Evolutionary conservation across 345 rosid species (phyloP).

Genomic region (Syzygium jambos): DNA sequence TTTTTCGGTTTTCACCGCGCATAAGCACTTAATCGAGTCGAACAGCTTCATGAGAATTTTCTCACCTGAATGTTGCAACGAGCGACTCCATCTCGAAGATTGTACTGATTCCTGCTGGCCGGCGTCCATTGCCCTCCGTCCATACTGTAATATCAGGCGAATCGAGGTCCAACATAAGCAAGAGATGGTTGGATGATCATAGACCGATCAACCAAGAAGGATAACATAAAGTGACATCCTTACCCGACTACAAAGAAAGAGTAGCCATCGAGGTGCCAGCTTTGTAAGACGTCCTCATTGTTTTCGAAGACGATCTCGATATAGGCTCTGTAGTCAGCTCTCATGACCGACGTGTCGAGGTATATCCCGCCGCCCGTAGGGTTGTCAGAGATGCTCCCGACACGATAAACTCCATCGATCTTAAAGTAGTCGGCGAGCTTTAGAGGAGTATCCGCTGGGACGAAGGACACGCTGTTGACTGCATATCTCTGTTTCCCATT

Average conservation of each 20-base stretch:
- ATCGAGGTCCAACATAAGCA: neutral
- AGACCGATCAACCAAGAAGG: neutral
- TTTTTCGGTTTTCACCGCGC: neutral
- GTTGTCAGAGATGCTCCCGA: constrained; percentile 24
- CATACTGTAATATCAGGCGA: constrained; percentile 3
- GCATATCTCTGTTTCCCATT: constrained; percentile 44
- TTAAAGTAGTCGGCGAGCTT: constrained; percentile 40
- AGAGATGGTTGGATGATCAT: neutral
- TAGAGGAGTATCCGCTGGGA: constrained; percentile 35
- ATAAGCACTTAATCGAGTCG: neutral
- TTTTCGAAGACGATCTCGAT: constrained; percentile 39
- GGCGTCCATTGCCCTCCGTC: constrained; percentile 15
- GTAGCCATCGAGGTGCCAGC: constrained; percentile 45
- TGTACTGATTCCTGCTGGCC: constrained; percentile 10
- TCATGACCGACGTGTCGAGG: constrained; percentile 37
- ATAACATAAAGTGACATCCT: neutral
- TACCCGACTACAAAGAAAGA: constrained; percentile 48
- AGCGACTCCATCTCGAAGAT: constrained; percentile 13
- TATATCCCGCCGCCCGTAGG: constrained; percentile 34
- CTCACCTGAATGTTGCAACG: constrained; percentile 16
- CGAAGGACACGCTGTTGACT: constrained; percentile 34
- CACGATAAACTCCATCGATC: constrained; percentile 31
- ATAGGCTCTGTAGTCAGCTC: constrained; percentile 20
- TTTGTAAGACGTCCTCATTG: constrained; percentile 29
- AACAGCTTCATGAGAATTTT: neutral